Percentiles rank a stretch among this genome's conserved stretches.
Evolutionary conservation across 257 asterid genomes (phyloP).

Genomic region (Solanum pennellii): DNA sequence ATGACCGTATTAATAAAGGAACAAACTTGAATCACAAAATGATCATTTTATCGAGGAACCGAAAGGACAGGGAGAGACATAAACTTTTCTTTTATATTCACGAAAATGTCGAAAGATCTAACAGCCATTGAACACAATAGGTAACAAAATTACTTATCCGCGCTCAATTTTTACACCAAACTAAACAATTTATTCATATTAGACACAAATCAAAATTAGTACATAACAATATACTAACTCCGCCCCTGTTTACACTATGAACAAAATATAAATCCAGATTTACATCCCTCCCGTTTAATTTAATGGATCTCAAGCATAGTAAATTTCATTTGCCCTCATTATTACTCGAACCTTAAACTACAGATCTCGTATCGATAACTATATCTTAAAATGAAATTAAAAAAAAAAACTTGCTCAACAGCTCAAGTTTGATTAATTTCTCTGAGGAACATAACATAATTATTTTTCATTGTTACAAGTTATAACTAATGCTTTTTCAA

Average conservation of each 20-base stretch:
- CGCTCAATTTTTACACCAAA: background rate
- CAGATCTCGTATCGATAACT: background rate
- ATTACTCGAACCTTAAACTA: background rate
- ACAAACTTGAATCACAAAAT: background rate
- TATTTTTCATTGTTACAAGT: background rate
- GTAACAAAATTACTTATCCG: background rate
- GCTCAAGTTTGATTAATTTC: background rate
- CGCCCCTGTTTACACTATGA: background rate
- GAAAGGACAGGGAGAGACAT: background rate
- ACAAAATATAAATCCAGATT: background rate
- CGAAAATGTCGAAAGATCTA: background rate
- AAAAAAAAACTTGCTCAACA: background rate
- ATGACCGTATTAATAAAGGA: background rate
- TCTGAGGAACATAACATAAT: background rate
- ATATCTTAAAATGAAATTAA: background rate
- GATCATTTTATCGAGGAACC: background rate
- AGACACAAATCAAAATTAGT: background rate
- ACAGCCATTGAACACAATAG: constrained; percentile 28
- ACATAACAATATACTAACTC: background rate
- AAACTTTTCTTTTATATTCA: background rate
- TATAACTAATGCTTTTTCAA: background rate
- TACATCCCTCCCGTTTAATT: background rate
- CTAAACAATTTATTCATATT: background rate
- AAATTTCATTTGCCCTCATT: background rate
- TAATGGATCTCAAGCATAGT: background rate